Conservation (phyloP, 805 yeast genomes). For the Schwanniomyces yamadae region DNA sequence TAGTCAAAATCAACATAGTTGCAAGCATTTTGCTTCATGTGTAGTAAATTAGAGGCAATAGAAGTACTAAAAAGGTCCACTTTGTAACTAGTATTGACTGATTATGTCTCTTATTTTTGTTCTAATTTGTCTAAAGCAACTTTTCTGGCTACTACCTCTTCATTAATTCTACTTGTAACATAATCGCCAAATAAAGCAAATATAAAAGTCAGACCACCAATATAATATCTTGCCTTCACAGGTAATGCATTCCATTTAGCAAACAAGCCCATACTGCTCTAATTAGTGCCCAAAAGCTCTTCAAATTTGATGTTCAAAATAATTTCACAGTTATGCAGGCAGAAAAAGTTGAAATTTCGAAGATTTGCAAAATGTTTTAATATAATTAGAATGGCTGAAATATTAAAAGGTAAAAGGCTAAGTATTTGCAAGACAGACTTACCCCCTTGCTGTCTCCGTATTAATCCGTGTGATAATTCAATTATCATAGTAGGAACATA, state of each 20-base stretch:
- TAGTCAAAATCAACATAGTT: too few relatives aligned
- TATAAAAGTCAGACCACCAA: constrained; percentile 40
- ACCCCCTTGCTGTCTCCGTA: constrained; percentile 84
- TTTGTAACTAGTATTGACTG: too few relatives aligned
- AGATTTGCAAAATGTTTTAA: too few relatives aligned
- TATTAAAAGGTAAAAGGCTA: constrained; percentile 16
- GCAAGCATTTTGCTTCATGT: too few relatives aligned
- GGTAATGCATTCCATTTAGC: constrained; percentile 43
- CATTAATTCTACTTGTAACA: constrained; percentile 32
- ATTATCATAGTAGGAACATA: constrained; percentile 76
- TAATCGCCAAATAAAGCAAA: constrained; percentile 43
- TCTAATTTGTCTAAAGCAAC: constrained; percentile 24
- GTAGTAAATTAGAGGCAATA: too few relatives aligned
- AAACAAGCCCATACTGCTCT: constrained; percentile 23
- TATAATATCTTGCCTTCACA: constrained; percentile 38
- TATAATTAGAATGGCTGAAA: constrained; percentile 7
- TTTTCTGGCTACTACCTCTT: constrained; percentile 35
- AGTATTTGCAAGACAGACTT: constrained; percentile 43
- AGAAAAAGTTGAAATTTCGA: too few relatives aligned
- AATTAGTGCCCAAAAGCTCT: too few relatives aligned
- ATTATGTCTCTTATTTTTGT: constrained; percentile 3
- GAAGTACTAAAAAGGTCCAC: too few relatives aligned
- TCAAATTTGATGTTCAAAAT: too few relatives aligned
- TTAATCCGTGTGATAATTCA: constrained; percentile 49
- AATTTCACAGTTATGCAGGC: too few relatives aligned